Evolutionary conservation across 805 yeast genomes (phyloP).

Genomic region (Metschnikowia baotianmanensis): DNA sequence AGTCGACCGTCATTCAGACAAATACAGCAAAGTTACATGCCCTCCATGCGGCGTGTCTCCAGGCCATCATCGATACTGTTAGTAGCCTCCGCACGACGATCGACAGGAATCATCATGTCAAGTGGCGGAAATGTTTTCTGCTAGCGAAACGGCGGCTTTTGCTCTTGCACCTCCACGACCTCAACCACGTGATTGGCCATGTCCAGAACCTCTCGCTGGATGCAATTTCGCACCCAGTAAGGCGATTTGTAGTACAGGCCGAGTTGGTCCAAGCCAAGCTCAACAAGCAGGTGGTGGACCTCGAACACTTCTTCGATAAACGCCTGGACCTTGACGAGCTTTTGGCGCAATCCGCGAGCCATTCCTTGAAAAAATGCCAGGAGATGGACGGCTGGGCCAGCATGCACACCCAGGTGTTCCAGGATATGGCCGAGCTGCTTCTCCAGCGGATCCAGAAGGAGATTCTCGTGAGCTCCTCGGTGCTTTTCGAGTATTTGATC

Average conservation of each 20-base stretch:
- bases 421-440: slow-evolving; percentile 39
- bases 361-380: slow-evolving; percentile 44
- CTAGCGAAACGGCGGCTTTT: slow-evolving; percentile 47
- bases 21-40: slow-evolving; percentile 33
- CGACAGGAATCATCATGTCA: slow-evolving; percentile 43
- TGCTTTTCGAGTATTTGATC: slow-evolving; percentile 50
- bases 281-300: slow-evolving; percentile 44
- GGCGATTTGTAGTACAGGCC: slow-evolving; percentile 12
- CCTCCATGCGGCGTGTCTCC: slow-evolving; percentile 38
- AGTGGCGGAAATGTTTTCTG: slow-evolving; percentile 40
- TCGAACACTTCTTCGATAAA: slow-evolving; percentile 49
- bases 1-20: slow-evolving; percentile 39
- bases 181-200: slow-evolving; percentile 1
- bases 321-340: slow-evolving; percentile 54
- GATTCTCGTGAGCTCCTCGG: slow-evolving; percentile 53
- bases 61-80: slow-evolving; percentile 41
- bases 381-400: slow-evolving; percentile 59
- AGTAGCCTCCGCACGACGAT: slow-evolving; percentile 41
- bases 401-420: slow-evolving; percentile 41
- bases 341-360: slow-evolving; percentile 43
- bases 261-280: slow-evolving; percentile 37
- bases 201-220: neutral
- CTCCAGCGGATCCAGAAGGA: slow-evolving; percentile 52
- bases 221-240: neutral
- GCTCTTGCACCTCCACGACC: slow-evolving; percentile 12